Conservation (phyloP, 1,284 basidiomycete genomes). For the Ustilago cynodontis region DNA sequence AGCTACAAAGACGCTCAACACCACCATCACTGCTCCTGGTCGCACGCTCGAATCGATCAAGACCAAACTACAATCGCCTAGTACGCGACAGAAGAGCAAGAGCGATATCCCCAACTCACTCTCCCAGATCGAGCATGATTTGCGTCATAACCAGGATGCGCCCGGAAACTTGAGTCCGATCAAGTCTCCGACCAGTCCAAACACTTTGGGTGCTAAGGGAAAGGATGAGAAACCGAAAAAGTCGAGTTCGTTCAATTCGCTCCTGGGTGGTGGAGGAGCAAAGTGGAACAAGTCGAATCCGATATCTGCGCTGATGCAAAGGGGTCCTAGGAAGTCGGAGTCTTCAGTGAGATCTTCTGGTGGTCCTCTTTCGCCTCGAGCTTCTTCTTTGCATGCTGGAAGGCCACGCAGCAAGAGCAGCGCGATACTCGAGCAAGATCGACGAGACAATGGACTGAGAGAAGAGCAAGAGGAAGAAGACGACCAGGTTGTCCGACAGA, state of each 20-base stretch:
- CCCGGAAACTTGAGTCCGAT: conserved; percentile 19
- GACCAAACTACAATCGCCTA: conserved; percentile 30
- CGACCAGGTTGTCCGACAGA: conserved; percentile 25
- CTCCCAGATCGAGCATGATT: conserved; percentile 22
- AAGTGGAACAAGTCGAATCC: conserved; percentile 4
- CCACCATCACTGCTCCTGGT: conserved; percentile 26
- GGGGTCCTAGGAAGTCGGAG: conserved; percentile 5
- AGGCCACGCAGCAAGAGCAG: conserved; percentile 7
- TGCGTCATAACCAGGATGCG: conserved; percentile 27
- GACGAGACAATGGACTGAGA: not conserved
- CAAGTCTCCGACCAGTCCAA: not conserved
- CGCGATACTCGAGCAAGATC: conserved; percentile 9
- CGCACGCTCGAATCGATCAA: conserved; percentile 41
- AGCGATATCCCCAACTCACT: conserved; percentile 32
- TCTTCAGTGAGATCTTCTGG: not conserved
- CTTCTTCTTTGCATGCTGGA: not conserved
- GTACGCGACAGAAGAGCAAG: conserved; percentile 39
- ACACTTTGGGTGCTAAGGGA: not conserved
- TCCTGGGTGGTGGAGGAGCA: conserved; percentile 9
- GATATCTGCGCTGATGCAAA: conserved; percentile 12
- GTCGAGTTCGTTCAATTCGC: conserved; percentile 19
- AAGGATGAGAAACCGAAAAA: not conserved
- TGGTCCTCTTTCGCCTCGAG: conserved; percentile 4
- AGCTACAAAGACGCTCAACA: conserved; percentile 20
- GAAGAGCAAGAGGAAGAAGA: conserved; percentile 39